Evolutionary conservation across 768 basidiomycete genomes (phyloP).

Genomic region (Wakefieldia striispora): DNA sequence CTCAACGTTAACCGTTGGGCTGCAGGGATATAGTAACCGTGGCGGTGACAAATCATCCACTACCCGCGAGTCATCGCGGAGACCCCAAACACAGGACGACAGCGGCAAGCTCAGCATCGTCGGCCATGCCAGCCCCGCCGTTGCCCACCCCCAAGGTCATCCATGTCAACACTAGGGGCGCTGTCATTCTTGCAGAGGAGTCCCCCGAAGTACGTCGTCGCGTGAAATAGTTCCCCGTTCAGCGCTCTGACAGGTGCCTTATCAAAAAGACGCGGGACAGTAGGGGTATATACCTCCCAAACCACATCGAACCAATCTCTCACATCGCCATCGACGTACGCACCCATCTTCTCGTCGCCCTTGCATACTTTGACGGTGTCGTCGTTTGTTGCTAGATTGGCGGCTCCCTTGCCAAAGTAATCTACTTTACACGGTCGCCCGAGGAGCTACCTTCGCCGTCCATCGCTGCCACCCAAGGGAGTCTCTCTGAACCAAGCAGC

Average conservation of each 20-base stretch:
- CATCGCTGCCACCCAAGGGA: slow-evolving; percentile 57
- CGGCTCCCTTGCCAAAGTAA: slow-evolving; percentile 95
- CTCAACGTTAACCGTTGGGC: slow-evolving; percentile 3
- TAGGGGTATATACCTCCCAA: slow-evolving; percentile 95
- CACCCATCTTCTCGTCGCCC: slow-evolving; percentile 15
- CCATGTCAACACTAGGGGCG: slow-evolving; percentile 93
- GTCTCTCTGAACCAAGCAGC: slow-evolving; percentile 45
- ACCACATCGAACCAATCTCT: slow-evolving; percentile 95
- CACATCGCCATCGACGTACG: slow-evolving; percentile 97
- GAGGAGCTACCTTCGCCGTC: slow-evolving; percentile 81
- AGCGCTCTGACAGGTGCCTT: slow-evolving; percentile 14
- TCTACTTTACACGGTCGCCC: slow-evolving; percentile 95
- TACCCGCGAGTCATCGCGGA: slow-evolving; percentile 5
- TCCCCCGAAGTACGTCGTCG: slow-evolving; percentile 76
- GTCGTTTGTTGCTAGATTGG: slow-evolving; percentile 63
- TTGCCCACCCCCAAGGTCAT: slow-evolving; percentile 84
- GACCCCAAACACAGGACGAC: slow-evolving; percentile 16
- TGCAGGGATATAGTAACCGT: not conserved
- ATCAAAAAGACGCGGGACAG: slow-evolving; percentile 78
- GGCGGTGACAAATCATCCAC: slow-evolving; percentile 18
- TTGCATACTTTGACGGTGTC: not conserved
- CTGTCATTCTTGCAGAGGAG: slow-evolving; percentile 89
- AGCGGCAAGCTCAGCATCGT: slow-evolving; percentile 11
- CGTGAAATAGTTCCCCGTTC: slow-evolving; percentile 1
- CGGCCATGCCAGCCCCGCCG: slow-evolving; percentile 50